Percentiles rank a stretch among this genome's conserved stretches.
These are phyloP conservation scores for Gossypium australe DNA, from an alignment of 345 rosid genomes.

Conservation along the genomic window DNA sequence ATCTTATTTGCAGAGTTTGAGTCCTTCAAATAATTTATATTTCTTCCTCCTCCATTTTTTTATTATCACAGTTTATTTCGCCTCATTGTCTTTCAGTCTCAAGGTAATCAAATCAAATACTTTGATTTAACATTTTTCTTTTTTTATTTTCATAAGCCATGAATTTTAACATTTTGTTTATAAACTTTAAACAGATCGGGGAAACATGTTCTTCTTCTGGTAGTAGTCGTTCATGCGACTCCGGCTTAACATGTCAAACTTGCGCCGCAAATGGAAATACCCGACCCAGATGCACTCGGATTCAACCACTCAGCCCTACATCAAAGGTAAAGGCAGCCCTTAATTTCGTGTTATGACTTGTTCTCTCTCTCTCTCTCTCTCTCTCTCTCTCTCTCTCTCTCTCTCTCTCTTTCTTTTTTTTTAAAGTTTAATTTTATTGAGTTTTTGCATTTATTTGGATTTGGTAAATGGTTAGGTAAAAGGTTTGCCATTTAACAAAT, in stretches of 20 bases:
- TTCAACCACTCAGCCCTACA: slow-evolving; percentile 61
- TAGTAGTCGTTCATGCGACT: slow-evolving; percentile 40
- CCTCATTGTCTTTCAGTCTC: slow-evolving; percentile 24
- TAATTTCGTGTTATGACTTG: neutral
- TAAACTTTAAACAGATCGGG: slow-evolving; percentile 48
- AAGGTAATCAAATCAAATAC: slow-evolving; percentile 23
- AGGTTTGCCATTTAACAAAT: slow-evolving; percentile 76
- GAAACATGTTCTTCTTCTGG: slow-evolving; percentile 62
- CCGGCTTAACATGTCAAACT: slow-evolving; percentile 76
- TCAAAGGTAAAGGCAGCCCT: slow-evolving; percentile 43
- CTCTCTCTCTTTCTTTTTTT: neutral
- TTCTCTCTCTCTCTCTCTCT: neutral
- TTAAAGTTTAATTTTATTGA: neutral
- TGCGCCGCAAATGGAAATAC: slow-evolving; percentile 67
- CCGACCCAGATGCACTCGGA: slow-evolving; percentile 70
- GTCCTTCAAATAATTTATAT: neutral
- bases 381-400: neutral
- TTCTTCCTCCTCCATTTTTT: slow-evolving; percentile 14
- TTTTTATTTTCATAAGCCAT: neutral
- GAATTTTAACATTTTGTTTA: neutral
- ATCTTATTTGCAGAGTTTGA: slow-evolving; percentile 21
- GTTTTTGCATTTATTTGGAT: slow-evolving; percentile 18
- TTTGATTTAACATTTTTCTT: neutral
- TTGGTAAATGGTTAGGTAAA: slow-evolving; percentile 52
- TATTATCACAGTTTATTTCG: slow-evolving; percentile 19